Conservation (phyloP, 176 grass and related monocot species). For the Aegilops longissima region DNA sequence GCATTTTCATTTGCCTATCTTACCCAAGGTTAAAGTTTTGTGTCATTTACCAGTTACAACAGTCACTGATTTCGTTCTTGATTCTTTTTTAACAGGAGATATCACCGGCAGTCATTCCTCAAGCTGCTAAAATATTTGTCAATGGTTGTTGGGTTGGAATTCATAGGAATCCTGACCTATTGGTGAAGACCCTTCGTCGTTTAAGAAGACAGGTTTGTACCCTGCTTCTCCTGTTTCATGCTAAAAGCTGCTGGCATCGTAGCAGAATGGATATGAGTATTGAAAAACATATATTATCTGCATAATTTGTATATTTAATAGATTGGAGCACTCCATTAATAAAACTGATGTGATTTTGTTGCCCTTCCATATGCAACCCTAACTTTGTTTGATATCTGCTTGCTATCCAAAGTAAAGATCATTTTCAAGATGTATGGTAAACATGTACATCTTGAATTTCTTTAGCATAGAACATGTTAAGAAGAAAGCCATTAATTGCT, state of each 20-base stretch:
- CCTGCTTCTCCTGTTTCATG: conserved; percentile 2
- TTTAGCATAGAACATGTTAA: conserved; percentile 11
- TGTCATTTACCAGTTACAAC: conserved; percentile 24
- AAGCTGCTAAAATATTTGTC: conserved; percentile 95
- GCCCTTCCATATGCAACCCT: not conserved
- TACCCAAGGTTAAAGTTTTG: not conserved
- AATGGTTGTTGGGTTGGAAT: conserved; percentile 98
- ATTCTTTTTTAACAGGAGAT: conserved; percentile 69
- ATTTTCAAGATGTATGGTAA: not conserved
- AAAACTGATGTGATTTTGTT: not conserved
- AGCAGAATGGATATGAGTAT: not conserved
- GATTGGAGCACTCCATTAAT: not conserved
- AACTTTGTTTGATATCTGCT: not conserved
- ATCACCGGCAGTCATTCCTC: conserved; percentile 91
- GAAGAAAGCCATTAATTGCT: not conserved
- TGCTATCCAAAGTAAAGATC: not conserved
- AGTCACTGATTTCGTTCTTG: conserved; percentile 4
- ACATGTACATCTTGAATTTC: not conserved
- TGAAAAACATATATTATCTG: not conserved
- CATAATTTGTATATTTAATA: not conserved
- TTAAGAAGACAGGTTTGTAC: conserved; percentile 83
- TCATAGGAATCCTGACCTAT: conserved; percentile 79
- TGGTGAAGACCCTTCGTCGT: conserved; percentile 80
- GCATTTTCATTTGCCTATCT: conserved; percentile 2
- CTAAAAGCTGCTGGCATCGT: not conserved